Base-by-base conservation (phyloP, 2,329 filamentous ascomycete genomes). In the Xylaria sp. region DNA sequence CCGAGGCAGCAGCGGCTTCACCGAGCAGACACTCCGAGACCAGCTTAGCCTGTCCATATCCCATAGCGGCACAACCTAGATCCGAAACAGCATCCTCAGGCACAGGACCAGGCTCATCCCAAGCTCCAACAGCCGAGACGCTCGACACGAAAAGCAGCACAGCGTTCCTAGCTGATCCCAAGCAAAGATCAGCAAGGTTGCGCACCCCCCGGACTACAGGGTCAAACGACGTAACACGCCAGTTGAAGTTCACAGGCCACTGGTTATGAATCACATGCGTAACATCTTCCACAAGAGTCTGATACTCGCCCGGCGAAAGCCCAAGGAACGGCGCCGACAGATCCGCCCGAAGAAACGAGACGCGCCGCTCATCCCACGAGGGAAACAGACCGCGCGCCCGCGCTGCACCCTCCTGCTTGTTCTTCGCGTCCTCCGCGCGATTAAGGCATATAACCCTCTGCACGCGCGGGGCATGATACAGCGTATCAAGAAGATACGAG, bases 401-500 rank as follows among this genome's bases (percentile, higher is more conserved):
- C 41, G 41, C 41, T 18, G 41, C 41, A 13, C 15, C 7, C 15
- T n/a, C 15, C 15, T 46, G 41, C 7, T 46, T 46, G 5, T 18
- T 46, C 41, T 20, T n/a, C 18, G 41, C 41, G 41, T 46, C 41
- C 7, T 7, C 41, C 1, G 41, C 13, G 18, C 41, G 41, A 8
- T 46, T 46, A 13, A 46, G 41, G 18, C 13, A 46, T 46, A 46
- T 46, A 15, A 46, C n/a, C 41, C 18, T 46, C 41, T 46, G 12
- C 13, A 46, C 41, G 12, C 41, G 15, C 12, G 15, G 41, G 3
- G 41, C 41, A n/a, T 46, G 41, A 13, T 46, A 46, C 15, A 46
- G 41, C 6, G 41, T n/a, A 13, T 46, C 13, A 13, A 85, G 79
- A 1, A 83, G 65, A 72, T 83, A 81, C 4, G 77, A 78, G 0